Evolutionary conservation across 495 filamentous ascomycete species (phyloP), one percentile per base, ranked within the genome.

Genomic region (Aspergillus hancockii): DNA sequence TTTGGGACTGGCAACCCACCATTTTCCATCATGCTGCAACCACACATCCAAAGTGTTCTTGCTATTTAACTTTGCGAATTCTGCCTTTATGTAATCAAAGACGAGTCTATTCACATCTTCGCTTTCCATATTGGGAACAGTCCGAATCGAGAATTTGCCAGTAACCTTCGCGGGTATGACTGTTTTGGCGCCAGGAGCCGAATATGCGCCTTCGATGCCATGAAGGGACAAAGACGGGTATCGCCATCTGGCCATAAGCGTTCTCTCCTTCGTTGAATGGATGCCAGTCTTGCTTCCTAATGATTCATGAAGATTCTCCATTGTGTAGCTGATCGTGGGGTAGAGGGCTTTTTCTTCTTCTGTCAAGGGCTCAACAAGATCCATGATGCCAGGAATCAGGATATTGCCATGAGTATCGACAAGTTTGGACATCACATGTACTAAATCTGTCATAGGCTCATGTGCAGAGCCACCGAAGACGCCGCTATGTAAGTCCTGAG

Each of bases 151-250:
- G 79, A 99, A 99, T 76, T 99, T 99, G 68, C 95, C 94, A 60
- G 88, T 88, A 40, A 98, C 95, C 78, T 96, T 97, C 59, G 94
- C 93, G 0, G 94, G 94, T 58, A 99, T 99, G 67, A 99, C 94
- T 0, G 94, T 99, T 83, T 99, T 99, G 16, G 93, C 95, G 18
- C 94, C 94, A 10, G 91, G 85, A 5, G 88, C 89, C 19, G 91
- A 96, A 80, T 96, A 99, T 61, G 91, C 94, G 25, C 94, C 94
- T 75, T 99, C 94, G 66, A 99, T 70, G 64, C 94, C 94, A 80
- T 99, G 94, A 41, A 99, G 80, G n/a, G 91, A 96, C 54, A 99
- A 85, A 23, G 91, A 95, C 4, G 94, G 94, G 73, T 88, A 91
- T 55, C 94, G 84, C 94, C 95, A 98, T 61, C 91, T 85, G 31